Conservation (phyloP, 1,284 basidiomycete genomes). For the Ceratobasidium sp. region DNA sequence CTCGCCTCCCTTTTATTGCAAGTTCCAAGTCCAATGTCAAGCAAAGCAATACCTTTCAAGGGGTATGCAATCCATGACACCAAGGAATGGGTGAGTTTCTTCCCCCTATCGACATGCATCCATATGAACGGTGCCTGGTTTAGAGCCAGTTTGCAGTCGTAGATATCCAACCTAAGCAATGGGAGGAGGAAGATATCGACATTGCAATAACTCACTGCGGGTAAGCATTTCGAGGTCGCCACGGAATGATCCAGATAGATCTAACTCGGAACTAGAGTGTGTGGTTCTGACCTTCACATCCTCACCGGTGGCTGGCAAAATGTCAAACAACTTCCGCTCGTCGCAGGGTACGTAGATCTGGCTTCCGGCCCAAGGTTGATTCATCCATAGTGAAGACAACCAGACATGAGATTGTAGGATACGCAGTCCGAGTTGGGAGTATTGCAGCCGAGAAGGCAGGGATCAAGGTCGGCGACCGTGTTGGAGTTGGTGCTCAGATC, state of each 20-base stretch:
- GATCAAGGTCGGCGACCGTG: slow-evolving; percentile 67
- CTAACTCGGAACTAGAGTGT: neutral
- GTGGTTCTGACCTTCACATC: slow-evolving; percentile 53
- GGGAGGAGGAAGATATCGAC: slow-evolving; percentile 54
- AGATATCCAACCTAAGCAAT: slow-evolving; percentile 52
- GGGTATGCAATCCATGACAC: slow-evolving; percentile 41
- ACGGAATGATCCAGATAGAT: neutral
- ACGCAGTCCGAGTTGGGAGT: slow-evolving; percentile 60
- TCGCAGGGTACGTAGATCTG: slow-evolving; percentile 51
- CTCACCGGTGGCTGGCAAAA: slow-evolving; percentile 60
- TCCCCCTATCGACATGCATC: neutral
- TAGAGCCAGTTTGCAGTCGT: slow-evolving; percentile 58
- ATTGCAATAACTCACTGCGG: slow-evolving; percentile 55
- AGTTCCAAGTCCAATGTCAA: neutral
- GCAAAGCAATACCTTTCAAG: slow-evolving; percentile 31
- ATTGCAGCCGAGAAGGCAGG: slow-evolving; percentile 46
- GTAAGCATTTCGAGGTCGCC: neutral
- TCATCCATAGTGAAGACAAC: neutral
- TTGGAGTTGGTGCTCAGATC: slow-evolving; percentile 69
- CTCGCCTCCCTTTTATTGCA: neutral
- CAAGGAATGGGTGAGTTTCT: slow-evolving; percentile 40
- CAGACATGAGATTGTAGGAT: slow-evolving; percentile 70
- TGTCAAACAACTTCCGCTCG: slow-evolving; percentile 53
- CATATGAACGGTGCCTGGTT: neutral
- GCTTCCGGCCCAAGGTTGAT: neutral